These are phyloP conservation scores for Pulveroboletus sp. DNA, from an alignment of 768 basidiomycete genomes.

Conservation along the genomic window DNA sequence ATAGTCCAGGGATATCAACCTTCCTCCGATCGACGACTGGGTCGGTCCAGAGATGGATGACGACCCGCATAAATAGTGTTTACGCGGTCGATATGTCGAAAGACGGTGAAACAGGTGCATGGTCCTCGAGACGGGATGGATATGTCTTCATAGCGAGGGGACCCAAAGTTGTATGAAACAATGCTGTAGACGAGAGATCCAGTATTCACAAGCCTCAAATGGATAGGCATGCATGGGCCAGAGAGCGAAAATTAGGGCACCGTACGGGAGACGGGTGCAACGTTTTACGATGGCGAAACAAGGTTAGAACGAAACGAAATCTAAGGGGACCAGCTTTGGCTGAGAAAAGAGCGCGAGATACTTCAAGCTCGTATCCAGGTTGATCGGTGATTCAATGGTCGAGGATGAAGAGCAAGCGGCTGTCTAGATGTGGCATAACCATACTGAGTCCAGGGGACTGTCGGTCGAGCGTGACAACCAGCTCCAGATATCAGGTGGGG, in stretches of 20 bases:
- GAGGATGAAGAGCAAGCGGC: constrained; percentile 41
- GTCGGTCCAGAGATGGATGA: constrained; percentile 15
- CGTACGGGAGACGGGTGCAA: constrained; percentile 31
- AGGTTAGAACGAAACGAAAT: constrained; percentile 25
- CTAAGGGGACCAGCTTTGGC: constrained; percentile 17
- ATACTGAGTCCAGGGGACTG: constrained; percentile 44
- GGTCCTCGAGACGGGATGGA: constrained; percentile 59
- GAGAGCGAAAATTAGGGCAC: constrained; percentile 40
- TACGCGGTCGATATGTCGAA: constrained; percentile 29
- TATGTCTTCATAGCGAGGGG: constrained; percentile 48
- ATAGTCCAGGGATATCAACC: constrained; percentile 33
- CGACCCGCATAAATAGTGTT: constrained; percentile 30
- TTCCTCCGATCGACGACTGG: constrained; percentile 25
- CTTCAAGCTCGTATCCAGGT: constrained; percentile 49
- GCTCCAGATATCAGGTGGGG: constrained; percentile 42
- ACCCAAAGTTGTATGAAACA: constrained; percentile 25
- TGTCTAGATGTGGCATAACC: constrained; percentile 41
- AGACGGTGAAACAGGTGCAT: constrained; percentile 29
- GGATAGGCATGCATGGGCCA: constrained; percentile 33
- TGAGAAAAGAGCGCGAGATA: constrained; percentile 1
- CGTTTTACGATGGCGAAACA: constrained; percentile 26
- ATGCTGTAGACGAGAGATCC: constrained; percentile 25
- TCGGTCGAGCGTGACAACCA: constrained; percentile 33
- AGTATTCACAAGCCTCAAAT: constrained; percentile 36
- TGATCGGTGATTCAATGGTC: constrained; percentile 43